Evolutionary conservation across 148 eudicot genomes (phyloP).

Genomic region (Cornus kousa): DNA sequence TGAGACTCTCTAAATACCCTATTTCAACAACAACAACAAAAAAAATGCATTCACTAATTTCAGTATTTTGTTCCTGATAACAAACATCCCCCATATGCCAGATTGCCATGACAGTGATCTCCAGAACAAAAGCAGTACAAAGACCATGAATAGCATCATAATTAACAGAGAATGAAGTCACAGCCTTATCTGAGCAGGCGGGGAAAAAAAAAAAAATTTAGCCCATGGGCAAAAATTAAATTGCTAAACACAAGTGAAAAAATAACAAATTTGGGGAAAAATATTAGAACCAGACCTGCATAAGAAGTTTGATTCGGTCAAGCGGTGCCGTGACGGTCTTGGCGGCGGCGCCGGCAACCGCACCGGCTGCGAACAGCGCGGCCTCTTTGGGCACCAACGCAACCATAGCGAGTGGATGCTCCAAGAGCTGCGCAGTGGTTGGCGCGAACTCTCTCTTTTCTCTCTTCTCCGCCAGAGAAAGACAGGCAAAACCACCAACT

Average conservation of each 20-base stretch:
- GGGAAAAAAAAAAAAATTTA: background rate
- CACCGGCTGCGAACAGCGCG: conserved; percentile 81
- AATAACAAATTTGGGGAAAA: background rate
- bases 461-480: conserved; percentile 36
- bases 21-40: background rate
- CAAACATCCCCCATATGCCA: background rate
- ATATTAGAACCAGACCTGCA: conserved; percentile 59
- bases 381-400: conserved; percentile 65
- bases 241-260: background rate
- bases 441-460: conserved; percentile 50
- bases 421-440: conserved; percentile 46
- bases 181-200: background rate
- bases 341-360: conserved; percentile 81
- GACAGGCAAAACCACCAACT: conserved; percentile 35
- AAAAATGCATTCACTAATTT: background rate
- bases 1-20: background rate
- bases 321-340: conserved; percentile 88
- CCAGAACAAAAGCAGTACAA: background rate
- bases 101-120: background rate
- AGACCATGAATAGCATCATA: background rate
- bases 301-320: conserved; percentile 86
- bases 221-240: background rate
- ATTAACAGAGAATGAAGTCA: background rate
- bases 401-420: conserved; percentile 65
- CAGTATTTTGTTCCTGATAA: background rate